Base-by-base conservation (phyloP, 139 green algal genomes). In the Tetradesmus obliquus region DNA sequence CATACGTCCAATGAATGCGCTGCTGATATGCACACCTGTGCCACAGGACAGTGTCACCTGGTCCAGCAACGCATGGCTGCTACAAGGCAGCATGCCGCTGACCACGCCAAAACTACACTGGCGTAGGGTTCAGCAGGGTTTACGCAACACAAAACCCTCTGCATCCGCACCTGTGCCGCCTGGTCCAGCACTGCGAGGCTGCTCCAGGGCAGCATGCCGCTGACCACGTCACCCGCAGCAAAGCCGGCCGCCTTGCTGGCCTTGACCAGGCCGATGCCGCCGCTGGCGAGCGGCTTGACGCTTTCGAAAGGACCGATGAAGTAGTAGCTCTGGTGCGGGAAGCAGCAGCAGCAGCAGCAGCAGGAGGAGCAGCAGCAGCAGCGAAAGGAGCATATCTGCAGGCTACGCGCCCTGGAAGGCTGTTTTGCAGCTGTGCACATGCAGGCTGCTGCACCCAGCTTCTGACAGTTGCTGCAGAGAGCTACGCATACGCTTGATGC, bases 171-270 rank as follows among this genome's bases (percentile, higher is more conserved):
- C 88, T 91, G 55, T 10, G 9, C 79, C 15, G n/a, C 81, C 12
- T 55, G 24, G 13, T 86, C 32, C 55, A 87, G 55, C 22, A 91
- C 76, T 22, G n/a, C 15, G 57, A 24, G 17, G 22, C 12, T 87
- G 57, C 74, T 79, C 88, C 88, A 91, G 62, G 88, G 55, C 76
- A 91, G 24, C n/a, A 81, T 71, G 55, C 88, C 88, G 19, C 22
- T 55, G 19, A 91, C 88, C 45, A 91, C 76, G 19, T 91, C 88
- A 45, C 88, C 88, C 57, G 55, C 81, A 9, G 53, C 24, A 19
- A 19, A 91, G 13, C 45, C 55, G 3, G 45, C 76, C 2, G 54
- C 54, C 81, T 84, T 91, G 57, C 55, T 81, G 22, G 74, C 55
- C 32, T 76, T 71, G 12, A 91, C 74, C 7, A 66, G 76, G 20